Evolutionary conservation across 805 yeast species (phyloP), one percentile per base, ranked within the genome.

Genomic region (Candida berthetii): DNA sequence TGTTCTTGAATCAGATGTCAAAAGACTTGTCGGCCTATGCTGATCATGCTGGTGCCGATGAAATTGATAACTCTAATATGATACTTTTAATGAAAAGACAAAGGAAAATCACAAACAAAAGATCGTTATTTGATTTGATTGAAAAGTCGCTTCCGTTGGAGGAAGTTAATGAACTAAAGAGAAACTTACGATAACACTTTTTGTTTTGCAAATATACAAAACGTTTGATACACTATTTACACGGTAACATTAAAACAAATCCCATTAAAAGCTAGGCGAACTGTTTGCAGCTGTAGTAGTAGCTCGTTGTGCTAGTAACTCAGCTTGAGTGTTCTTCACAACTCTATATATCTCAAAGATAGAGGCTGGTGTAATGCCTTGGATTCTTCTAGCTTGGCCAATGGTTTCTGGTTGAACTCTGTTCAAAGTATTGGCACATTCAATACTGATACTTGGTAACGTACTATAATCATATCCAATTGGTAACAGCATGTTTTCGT

Each of bases 331-430:
- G 10, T 55, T 39, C 45, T 58, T 62, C 6, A 57, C 69, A 42
- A 83, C 58, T 46, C 80, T 69, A 55, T 81, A 85, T 37, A 90
- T 68, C 55, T 86, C 95, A 48, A 88, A 84, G 15, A 87, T 68
- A 0, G 96, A 93, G 0, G 96, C 91, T 0, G 98, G 96, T 0
- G 98, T 91, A 2, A 93, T 80, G 1, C 99, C 98, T 54, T 93
- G 95, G 11, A 91, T 84, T 50, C 98, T 71, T 57, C 96, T 74
- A 0, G 98, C 98, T 58, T 93, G 98, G 0, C 98, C 98, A 36
- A 93, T 78, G 0, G 97, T 93, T 41, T 78, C 77, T 0, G 99
- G 99, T 46, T 85, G 82, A 14, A 87, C 79, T 10, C 72, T 70
- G 52, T 87, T 85, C 41, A 93, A 66, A 10, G 85, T 63, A 15